Percentiles rank a stretch among this genome's conserved stretches.
Evolutionary conservation across 192 early-diverging fungal genomes (phyloP).

Genomic region (Coemansia sp.): DNA sequence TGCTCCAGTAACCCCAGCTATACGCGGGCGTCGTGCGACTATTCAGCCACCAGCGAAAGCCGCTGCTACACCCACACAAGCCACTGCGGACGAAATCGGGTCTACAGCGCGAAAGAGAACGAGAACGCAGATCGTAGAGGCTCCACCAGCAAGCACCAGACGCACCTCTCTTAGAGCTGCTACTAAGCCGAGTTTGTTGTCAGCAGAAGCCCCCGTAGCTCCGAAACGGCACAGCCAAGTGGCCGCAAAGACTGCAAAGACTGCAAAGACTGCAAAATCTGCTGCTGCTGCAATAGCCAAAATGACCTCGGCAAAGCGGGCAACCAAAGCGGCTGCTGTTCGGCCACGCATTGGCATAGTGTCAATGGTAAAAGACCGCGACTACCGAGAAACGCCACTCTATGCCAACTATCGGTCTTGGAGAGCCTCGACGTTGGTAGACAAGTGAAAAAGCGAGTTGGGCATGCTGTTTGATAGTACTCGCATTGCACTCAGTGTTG

Average conservation of each 20-base stretch:
- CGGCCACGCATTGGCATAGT: conserved; percentile 46
- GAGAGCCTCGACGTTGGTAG: conserved; percentile 11
- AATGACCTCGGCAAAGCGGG: neutral
- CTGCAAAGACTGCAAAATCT: neutral
- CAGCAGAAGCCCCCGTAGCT: neutral
- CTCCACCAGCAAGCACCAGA: neutral
- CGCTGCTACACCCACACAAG: neutral
- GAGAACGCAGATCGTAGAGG: neutral
- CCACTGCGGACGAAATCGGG: neutral
- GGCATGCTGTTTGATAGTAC: too few relatives aligned
- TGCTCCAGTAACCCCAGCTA: neutral
- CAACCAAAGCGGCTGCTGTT: neutral
- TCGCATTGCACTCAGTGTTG: too few relatives aligned
- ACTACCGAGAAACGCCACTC: conserved; percentile 25
- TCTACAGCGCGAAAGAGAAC: neutral
- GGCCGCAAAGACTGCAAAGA: neutral
- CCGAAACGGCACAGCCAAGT: neutral
- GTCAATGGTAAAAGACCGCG: conserved; percentile 43
- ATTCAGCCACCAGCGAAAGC: neutral
- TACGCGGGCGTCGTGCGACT: neutral
- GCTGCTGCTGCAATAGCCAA: neutral
- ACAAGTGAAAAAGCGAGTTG: neutral
- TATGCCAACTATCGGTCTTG: conserved; percentile 38
- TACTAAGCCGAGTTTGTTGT: neutral
- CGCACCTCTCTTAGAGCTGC: neutral